These are phyloP conservation scores for Scalesia atractyloides DNA, from an alignment of 129 eudicot species.

Conservation along the genomic window DNA sequence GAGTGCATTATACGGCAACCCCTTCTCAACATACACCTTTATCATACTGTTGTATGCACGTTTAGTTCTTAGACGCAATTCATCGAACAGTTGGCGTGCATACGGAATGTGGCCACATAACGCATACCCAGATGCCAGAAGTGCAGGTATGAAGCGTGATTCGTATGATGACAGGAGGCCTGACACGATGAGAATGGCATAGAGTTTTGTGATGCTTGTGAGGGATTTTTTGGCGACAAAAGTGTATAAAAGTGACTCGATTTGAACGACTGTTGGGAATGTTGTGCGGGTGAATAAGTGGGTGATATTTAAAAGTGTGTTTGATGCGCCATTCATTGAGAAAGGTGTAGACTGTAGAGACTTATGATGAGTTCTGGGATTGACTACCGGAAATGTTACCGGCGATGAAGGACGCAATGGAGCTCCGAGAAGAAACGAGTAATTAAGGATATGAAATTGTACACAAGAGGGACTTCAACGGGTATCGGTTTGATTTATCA, in stretches of 20 bases:
- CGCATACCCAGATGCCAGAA: conserved; percentile 55
- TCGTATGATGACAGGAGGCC: conserved; percentile 42
- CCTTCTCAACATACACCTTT: conserved; percentile 50
- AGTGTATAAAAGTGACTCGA: conserved; percentile 51
- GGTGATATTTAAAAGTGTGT: conserved; percentile 40
- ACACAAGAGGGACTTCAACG: no score
- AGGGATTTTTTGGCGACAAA: conserved; percentile 57
- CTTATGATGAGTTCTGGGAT: conserved; percentile 1
- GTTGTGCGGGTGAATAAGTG: conserved; percentile 45
- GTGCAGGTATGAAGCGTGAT: conserved; percentile 47
- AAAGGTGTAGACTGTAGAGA: background rate
- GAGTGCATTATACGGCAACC: conserved; percentile 47
- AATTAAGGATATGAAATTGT: no score
- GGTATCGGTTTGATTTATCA: no score
- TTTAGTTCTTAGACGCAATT: conserved; percentile 42
- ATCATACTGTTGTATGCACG: conserved; percentile 53
- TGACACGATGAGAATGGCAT: conserved; percentile 53
- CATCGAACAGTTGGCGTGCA: conserved; percentile 65
- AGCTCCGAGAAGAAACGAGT: background rate
- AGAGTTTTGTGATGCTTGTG: conserved; percentile 56
- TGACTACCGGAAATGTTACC: conserved; percentile 14
- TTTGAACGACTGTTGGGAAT: conserved; percentile 35
- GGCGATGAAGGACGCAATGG: conserved; percentile 12
- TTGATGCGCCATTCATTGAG: conserved; percentile 51
- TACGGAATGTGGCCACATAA: conserved; percentile 40